Evolutionary conservation across 805 yeast species (phyloP), one percentile per base, ranked within the genome.

Genomic region (Candida methanosorbosa): DNA sequence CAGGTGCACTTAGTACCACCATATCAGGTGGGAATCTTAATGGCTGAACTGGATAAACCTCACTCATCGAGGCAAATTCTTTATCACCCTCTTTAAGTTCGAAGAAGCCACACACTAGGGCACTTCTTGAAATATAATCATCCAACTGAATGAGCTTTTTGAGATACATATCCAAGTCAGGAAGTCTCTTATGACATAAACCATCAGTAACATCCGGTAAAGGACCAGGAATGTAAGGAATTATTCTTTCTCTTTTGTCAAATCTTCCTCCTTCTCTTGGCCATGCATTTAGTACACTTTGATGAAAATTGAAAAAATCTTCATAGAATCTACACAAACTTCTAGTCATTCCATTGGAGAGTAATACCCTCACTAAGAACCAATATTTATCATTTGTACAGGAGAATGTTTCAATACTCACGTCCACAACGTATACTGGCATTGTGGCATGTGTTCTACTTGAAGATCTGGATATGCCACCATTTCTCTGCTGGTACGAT

Each of bases 171-270:
- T 74, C 78, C 39, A 74, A 59, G 49, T 72, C 75, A 38, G 67
- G 69, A 42, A 75, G 53, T 45, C 80, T 60, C 44, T 70, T 64
- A 43, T 70, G 73, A 35, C 75, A 69, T 33, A 74, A 61, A 38
- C 66, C 63, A 43, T 90, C 97, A 41, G 86, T 86, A 36, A 92
- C 95, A 49, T 81, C 83, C 26, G 94, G 81, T 32, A 90, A 68
- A 3, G 98, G 99, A 1, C 97, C 98, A 0, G 98, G 97, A 50
- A 92, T 88, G 44, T 80, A 86, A 7, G 98, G 98, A 38, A 92
- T 68, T 21, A 82, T 79, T 43, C 98, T 75, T 34, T 77, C 75
- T 19, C 82, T 82, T 36, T 78, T 80, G 29, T 76, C 78, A 32
- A 52, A 61, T 45, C 85, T 78, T 12, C 97, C 97, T 8, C 97